A percentile compares a stretch with the other conserved stretches of the same genome.
Conservation (phyloP, 768 basidiomycete species). For the Boletus speciosus region DNA sequence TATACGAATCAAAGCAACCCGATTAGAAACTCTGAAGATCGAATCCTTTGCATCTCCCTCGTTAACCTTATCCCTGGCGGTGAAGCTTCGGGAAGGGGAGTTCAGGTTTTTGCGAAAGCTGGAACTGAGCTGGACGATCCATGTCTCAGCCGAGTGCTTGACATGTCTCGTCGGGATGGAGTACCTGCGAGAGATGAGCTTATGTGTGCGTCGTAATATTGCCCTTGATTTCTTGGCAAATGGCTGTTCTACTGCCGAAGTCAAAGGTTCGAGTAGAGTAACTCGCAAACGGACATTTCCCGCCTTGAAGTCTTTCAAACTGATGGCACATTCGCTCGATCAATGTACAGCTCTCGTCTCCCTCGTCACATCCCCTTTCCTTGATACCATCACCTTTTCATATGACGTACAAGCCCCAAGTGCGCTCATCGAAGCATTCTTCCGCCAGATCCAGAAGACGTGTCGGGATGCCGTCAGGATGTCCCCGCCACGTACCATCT, state of each 20-base stretch:
- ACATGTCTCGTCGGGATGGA: slow-evolving; percentile 19
- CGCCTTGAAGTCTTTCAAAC: slow-evolving; percentile 21
- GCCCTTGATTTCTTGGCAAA: slow-evolving; percentile 9
- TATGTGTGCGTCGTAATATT: slow-evolving; percentile 21
- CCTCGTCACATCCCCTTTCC: slow-evolving; percentile 21
- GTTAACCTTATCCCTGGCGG: slow-evolving; percentile 6
- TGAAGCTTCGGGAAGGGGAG: slow-evolving; percentile 15
- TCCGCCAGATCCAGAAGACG: slow-evolving; percentile 20
- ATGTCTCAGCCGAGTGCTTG: slow-evolving; percentile 23
- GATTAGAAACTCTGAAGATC: slow-evolving; percentile 18
- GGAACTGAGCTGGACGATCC: slow-evolving; percentile 23
- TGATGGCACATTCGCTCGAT: slow-evolving; percentile 23
- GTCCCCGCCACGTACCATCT: slow-evolving; percentile 6
- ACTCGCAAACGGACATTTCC: slow-evolving; percentile 18
- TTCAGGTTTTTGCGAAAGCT: slow-evolving; percentile 23
- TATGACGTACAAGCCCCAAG: slow-evolving; percentile 28
- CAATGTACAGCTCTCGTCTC: slow-evolving; percentile 28
- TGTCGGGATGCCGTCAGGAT: neutral
- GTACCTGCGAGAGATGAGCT: slow-evolving; percentile 22
- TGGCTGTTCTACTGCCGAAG: slow-evolving; percentile 1
- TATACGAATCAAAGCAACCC: slow-evolving; percentile 19
- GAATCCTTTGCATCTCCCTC: slow-evolving; percentile 21
- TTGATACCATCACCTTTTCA: slow-evolving; percentile 22
- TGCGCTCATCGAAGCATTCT: slow-evolving; percentile 20
- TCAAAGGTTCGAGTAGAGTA: neutral